Evolutionary conservation across 768 basidiomycete species (phyloP).

Genomic region (Cantharellus anzutake): DNA sequence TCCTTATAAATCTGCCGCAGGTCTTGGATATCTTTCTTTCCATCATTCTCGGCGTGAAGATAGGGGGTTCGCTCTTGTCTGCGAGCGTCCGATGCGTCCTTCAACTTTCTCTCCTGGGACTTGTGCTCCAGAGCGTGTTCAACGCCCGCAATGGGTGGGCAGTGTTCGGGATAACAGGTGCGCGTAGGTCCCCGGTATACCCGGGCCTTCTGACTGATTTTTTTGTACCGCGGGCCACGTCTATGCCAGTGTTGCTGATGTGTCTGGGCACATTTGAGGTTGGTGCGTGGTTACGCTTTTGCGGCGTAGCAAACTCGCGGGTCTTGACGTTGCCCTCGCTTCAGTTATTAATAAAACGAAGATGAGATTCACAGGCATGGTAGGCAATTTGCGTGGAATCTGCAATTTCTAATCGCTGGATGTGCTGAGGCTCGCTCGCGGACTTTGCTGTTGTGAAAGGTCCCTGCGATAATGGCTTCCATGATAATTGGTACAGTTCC

Average conservation of each 20-base stretch:
- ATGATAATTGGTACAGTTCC: constrained; percentile 67
- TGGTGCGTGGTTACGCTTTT: constrained; percentile 21
- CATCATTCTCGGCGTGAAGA: constrained; percentile 39
- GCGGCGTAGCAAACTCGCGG: background rate
- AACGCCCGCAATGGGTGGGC: constrained; percentile 47
- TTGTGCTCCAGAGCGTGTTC: constrained; percentile 54
- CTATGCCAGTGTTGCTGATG: constrained; percentile 39
- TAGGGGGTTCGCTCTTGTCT: constrained; percentile 46
- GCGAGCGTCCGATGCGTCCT: constrained; percentile 57
- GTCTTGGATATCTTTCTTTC: constrained; percentile 52
- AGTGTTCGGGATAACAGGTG: constrained; percentile 46
- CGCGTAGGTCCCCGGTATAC: constrained; percentile 16
- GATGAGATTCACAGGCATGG: constrained; percentile 57
- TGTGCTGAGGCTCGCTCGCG: background rate
- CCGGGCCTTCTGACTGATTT: background rate
- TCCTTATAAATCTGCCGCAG: background rate
- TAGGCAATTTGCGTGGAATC: constrained; percentile 12
- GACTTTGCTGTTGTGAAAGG: constrained; percentile 21
- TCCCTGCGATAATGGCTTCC: constrained; percentile 40
- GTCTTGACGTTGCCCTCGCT: background rate
- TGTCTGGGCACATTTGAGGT: constrained; percentile 60
- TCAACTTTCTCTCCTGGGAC: constrained; percentile 58
- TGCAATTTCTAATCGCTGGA: background rate
- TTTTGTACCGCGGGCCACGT: background rate
- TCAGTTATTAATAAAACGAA: constrained; percentile 64